phyloP scores from a whole-genome alignment of 2,329 filamentous ascomycete genomes.

The Monilinia fructicola region DNA sequence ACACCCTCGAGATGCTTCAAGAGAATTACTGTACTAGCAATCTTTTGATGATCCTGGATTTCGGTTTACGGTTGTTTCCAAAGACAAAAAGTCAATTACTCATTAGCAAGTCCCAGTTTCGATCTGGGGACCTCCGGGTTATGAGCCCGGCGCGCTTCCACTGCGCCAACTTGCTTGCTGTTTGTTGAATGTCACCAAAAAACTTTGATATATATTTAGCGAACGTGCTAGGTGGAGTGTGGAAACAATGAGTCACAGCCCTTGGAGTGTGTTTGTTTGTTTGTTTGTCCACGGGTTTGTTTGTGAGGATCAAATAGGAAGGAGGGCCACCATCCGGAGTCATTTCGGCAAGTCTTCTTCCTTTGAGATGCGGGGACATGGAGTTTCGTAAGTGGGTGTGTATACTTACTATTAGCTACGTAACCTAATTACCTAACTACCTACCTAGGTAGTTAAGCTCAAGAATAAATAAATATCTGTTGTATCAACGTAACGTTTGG shows the following conservation, averaged over 20 bases:
- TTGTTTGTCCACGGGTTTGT: too few relatives aligned
- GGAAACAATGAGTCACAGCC: neutral
- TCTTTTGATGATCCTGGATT: too few relatives aligned
- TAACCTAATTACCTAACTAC: too few relatives aligned
- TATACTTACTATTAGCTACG: too few relatives aligned
- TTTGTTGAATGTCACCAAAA: accelerated
- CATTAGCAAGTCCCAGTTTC: constrained; percentile 19
- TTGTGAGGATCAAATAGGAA: neutral
- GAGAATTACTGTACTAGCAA: too few relatives aligned
- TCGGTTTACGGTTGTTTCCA: neutral
- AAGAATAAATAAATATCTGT: neutral
- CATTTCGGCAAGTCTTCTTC: neutral
- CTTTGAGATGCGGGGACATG: neutral
- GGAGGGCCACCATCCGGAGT: neutral
- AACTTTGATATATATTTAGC: neutral
- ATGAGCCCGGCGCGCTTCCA: constrained; percentile 43
- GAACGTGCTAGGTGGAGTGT: accelerated
- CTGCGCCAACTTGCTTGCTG: constrained; percentile 26
- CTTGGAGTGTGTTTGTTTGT: neutral
- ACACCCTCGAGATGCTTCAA: too few relatives aligned
- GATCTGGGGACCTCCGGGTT: constrained; percentile 43
- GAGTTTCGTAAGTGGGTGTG: neutral
- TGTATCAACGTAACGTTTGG: too few relatives aligned
- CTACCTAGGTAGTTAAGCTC: too few relatives aligned
- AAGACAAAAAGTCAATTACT: accelerated